A percentile compares a stretch with the other conserved stretches of the same genome.
These are phyloP conservation scores for Acacia acuminata DNA, from an alignment of 306 rosid genomes.

Conservation along the genomic window DNA sequence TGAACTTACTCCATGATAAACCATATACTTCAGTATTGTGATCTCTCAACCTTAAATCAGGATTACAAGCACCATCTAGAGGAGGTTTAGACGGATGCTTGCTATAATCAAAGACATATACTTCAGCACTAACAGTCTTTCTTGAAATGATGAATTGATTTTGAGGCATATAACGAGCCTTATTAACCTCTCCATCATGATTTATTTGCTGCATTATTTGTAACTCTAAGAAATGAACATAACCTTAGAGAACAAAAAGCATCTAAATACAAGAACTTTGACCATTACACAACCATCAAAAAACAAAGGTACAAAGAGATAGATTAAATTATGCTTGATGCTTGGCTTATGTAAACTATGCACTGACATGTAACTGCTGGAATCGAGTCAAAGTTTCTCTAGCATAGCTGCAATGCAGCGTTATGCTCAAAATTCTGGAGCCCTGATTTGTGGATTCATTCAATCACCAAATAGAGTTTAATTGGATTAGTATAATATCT, in stretches of 20 bases:
- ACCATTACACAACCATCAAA: background rate
- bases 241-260: background rate
- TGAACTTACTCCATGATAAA: too few relatives aligned
- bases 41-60: too few relatives aligned
- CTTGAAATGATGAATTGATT: too few relatives aligned
- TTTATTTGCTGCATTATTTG: slow-evolving; percentile 81
- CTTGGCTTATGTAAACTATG: background rate
- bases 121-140: too few relatives aligned
- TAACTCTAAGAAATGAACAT: slow-evolving; percentile 43
- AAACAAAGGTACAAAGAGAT: background rate
- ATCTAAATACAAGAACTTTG: background rate
- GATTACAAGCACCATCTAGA: too few relatives aligned
- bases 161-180: too few relatives aligned
- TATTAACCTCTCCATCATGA: too few relatives aligned
- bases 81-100: too few relatives aligned
- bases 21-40: too few relatives aligned
- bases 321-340: background rate
- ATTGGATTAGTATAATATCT: background rate
- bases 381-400: background rate
- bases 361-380: background rate
- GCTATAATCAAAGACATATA: too few relatives aligned
- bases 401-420: background rate
- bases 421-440: background rate
- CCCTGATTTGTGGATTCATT: background rate
- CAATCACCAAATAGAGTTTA: background rate